These are phyloP conservation scores for Globisporangium recalcitrans DNA, from an alignment of 352 stramenopile genomes.

Conservation along the genomic window DNA sequence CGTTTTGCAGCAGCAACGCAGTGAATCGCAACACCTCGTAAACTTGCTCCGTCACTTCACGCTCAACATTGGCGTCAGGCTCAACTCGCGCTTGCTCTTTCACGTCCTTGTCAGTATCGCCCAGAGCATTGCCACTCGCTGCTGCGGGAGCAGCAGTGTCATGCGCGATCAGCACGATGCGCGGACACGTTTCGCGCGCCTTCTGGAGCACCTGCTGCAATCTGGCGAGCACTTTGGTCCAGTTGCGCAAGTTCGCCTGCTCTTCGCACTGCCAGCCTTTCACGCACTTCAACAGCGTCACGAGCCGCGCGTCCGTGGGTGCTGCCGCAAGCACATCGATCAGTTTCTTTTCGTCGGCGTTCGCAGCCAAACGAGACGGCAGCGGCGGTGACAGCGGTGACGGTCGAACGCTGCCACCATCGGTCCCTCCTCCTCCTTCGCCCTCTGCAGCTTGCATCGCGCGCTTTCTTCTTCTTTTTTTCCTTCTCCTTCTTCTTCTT, in stretches of 20 bases:
- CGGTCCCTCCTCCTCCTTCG: conserved; percentile 1
- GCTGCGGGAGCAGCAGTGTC: background rate
- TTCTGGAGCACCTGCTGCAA: conserved; percentile 42
- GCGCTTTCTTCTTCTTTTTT: background rate
- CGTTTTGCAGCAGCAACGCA: conserved; percentile 73
- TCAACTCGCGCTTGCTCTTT: conserved; percentile 8
- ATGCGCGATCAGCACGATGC: conserved; percentile 34
- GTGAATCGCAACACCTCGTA: conserved; percentile 72
- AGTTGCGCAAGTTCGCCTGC: conserved; percentile 74
- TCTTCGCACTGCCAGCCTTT: conserved; percentile 77
- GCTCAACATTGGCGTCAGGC: conserved; percentile 23
- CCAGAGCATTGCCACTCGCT: background rate
- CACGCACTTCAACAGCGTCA: conserved; percentile 58
- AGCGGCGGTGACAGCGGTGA: background rate
- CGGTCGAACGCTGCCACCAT: background rate
- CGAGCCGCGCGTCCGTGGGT: conserved; percentile 32
- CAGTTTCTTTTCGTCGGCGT: conserved; percentile 47
- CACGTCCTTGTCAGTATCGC: conserved; percentile 17
- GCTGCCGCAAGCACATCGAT: conserved; percentile 57
- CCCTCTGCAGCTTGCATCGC: conserved; percentile 15
- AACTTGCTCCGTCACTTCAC: conserved; percentile 45
- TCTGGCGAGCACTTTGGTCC: conserved; percentile 50
- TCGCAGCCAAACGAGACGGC: conserved; percentile 18
- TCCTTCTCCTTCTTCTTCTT: background rate
- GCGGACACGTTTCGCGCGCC: conserved; percentile 36